phyloP scores from a whole-genome alignment of 192 early-diverging fungal species.

The Coemansia erecta region DNA sequence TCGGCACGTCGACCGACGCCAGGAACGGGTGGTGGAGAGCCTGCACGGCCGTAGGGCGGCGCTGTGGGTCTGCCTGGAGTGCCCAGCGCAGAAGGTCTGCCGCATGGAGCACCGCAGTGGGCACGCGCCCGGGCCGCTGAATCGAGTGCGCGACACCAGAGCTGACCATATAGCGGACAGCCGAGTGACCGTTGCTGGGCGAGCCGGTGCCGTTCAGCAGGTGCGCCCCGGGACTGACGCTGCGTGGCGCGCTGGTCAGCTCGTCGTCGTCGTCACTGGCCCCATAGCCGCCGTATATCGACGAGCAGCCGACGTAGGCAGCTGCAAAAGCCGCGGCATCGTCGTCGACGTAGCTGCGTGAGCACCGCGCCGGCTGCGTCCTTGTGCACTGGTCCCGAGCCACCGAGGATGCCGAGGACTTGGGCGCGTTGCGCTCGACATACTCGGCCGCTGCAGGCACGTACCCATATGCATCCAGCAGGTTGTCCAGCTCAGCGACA shows the following conservation, averaged over 20 bases:
- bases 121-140: slow-evolving; percentile 37
- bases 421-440: slow-evolving; percentile 24
- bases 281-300: slow-evolving; percentile 31
- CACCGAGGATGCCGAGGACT: neutral
- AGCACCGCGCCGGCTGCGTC: slow-evolving; percentile 1
- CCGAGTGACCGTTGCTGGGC: neutral
- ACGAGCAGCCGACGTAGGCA: slow-evolving; percentile 33
- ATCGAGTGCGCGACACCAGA: slow-evolving; percentile 5
- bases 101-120: slow-evolving; percentile 56
- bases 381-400: slow-evolving; percentile 10
- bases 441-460: slow-evolving; percentile 21
- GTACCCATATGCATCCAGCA: slow-evolving; percentile 47
- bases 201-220: neutral
- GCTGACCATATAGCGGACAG: neutral
- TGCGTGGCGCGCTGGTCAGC: neutral
- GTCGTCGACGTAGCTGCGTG: slow-evolving; percentile 37
- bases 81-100: slow-evolving; percentile 61
- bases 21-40: slow-evolving; percentile 62
- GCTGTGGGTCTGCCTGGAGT: slow-evolving; percentile 55
- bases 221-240: neutral
- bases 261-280: slow-evolving; percentile 30
- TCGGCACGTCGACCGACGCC: slow-evolving; percentile 15
- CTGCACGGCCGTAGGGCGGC: slow-evolving; percentile 58
- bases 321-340: slow-evolving; percentile 40
- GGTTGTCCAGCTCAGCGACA: slow-evolving; percentile 53